Evolutionary conservation across 1,139 yeast genomes (phyloP).

Genomic region (Pichia sp.): DNA sequence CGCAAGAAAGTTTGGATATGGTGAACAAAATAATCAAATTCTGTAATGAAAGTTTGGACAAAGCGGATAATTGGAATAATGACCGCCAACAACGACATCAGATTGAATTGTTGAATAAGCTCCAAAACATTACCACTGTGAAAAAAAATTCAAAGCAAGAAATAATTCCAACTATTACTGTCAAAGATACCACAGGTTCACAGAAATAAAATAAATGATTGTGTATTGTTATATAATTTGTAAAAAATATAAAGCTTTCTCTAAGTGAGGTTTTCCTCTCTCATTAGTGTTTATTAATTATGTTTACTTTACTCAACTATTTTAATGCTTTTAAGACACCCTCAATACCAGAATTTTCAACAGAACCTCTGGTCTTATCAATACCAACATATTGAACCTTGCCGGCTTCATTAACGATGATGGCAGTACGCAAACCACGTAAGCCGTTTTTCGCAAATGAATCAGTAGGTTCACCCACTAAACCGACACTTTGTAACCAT

Average conservation of each 20-base stretch:
- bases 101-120: conserved; percentile 17
- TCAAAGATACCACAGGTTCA: background rate
- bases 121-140: conserved; percentile 11
- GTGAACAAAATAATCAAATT: conserved; percentile 73
- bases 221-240: too few relatives aligned
- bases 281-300: background rate
- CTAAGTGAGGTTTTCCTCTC: too few relatives aligned
- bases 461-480: conserved; percentile 36
- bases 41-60: conserved; percentile 73
- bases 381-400: conserved; percentile 54
- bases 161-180: background rate
- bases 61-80: conserved; percentile 71
- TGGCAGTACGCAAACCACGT: conserved; percentile 15
- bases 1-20: conserved; percentile 87
- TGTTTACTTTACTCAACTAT: background rate
- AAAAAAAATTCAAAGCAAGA: background rate
- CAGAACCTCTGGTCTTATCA: conserved; percentile 43
- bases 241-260: too few relatives aligned
- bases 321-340: conserved; percentile 16
- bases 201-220: too few relatives aligned
- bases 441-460: conserved; percentile 41
- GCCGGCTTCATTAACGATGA: conserved; percentile 33
- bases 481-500: conserved; percentile 18
- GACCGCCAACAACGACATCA: conserved; percentile 22
- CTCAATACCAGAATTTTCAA: conserved; percentile 23